phyloP scores from a whole-genome alignment of 1,284 basidiomycete genomes.

The Amylostereum areolatum region DNA sequence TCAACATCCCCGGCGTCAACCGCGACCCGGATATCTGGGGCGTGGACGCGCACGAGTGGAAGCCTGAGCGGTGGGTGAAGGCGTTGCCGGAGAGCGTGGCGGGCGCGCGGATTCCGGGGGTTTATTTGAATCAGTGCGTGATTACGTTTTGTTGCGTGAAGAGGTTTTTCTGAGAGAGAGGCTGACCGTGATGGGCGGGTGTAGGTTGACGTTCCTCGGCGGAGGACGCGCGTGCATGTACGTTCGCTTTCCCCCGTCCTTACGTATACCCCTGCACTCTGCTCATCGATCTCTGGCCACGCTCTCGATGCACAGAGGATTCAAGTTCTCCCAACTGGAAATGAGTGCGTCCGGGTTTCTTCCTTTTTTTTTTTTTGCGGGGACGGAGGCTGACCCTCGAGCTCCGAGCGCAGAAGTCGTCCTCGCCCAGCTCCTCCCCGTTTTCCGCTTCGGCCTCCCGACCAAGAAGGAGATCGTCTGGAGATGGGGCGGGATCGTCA shows the following conservation, averaged over 20 bases:
- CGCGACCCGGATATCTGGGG: slow-evolving; percentile 24
- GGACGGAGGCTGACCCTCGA: no score
- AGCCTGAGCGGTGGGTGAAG: slow-evolving; percentile 25
- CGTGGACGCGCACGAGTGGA: slow-evolving; percentile 23
- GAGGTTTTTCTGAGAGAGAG: no score
- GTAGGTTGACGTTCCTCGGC: no score
- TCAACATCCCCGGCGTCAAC: slow-evolving; percentile 21
- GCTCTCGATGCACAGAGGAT: not conserved
- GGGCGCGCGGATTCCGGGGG: not conserved
- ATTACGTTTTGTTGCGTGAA: no score
- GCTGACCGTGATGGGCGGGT: no score
- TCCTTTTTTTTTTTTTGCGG: no score
- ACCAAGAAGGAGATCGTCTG: not conserved
- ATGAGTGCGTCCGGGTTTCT: not conserved
- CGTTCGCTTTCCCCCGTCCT: no score
- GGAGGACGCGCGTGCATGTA: no score
- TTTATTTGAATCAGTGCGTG: not conserved
- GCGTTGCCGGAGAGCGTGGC: not conserved
- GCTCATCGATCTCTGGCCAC: no score
- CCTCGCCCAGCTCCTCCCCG: slow-evolving; percentile 2
- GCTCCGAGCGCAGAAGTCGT: slow-evolving; percentile 5
- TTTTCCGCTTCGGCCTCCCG: slow-evolving; percentile 3
- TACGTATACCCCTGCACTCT: no score
- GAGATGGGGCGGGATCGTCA: not conserved
- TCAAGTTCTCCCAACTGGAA: not conserved